Conservation (phyloP, 495 filamentous ascomycete species). For the Xylaria grammica region DNA sequence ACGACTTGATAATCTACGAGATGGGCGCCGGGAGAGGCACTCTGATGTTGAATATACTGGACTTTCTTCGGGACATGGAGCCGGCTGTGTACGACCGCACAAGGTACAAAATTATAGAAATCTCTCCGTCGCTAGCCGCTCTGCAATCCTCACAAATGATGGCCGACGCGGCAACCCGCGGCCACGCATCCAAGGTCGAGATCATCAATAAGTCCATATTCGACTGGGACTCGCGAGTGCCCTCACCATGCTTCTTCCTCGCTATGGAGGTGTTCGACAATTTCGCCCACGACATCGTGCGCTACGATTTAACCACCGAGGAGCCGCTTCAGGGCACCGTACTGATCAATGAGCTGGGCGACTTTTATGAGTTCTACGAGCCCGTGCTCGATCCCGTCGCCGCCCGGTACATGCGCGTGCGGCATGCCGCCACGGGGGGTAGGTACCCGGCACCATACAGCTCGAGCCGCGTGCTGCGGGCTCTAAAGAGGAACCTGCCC, state of each 20-base stretch:
- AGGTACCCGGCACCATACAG: constrained; percentile 57
- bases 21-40: constrained; percentile 98
- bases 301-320: constrained; percentile 79
- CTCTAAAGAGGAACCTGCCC: constrained; percentile 64
- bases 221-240: constrained; percentile 84
- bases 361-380: constrained; percentile 93
- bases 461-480: constrained; percentile 61
- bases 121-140: constrained; percentile 76
- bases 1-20: constrained; percentile 98
- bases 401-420: constrained; percentile 77
- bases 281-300: constrained; percentile 91
- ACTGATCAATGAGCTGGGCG: constrained; percentile 81
- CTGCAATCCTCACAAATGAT: constrained; percentile 75
- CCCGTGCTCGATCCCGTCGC: constrained; percentile 80
- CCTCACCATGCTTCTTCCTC: constrained; percentile 94
- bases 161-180: constrained; percentile 64
- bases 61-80: constrained; percentile 90
- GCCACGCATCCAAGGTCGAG: constrained; percentile 85
- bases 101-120: constrained; percentile 94
- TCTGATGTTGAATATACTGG: constrained; percentile 95
- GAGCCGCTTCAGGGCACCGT: constrained; percentile 83
- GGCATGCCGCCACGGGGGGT: constrained; percentile 62
- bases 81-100: constrained; percentile 93
- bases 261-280: constrained; percentile 99
- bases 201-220: constrained; percentile 96